phyloP scores from a whole-genome alignment of 208 protist genomes.

The Trypanosomatidae sp. region DNA sequence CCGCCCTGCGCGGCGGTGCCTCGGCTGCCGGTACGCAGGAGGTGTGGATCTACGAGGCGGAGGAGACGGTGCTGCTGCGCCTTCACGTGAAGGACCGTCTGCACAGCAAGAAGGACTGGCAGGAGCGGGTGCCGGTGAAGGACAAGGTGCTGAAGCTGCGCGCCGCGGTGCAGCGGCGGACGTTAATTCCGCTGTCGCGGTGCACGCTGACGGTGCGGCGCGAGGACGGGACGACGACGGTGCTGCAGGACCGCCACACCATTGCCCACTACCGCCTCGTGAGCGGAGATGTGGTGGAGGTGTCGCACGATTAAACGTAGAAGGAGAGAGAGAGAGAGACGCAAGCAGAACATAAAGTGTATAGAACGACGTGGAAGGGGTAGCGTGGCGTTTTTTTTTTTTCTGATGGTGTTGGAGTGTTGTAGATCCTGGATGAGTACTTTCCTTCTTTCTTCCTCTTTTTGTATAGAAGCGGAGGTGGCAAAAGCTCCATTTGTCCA shows the following conservation, averaged over 20 bases:
- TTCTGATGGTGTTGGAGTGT: too few species aligned
- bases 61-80: constrained; percentile 55
- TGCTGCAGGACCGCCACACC: constrained; percentile 73
- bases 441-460: too few species aligned
- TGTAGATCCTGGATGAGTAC: too few species aligned
- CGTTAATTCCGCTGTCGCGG: constrained; percentile 83
- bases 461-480: too few species aligned
- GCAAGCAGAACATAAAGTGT: too few species aligned
- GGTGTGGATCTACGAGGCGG: constrained; percentile 66
- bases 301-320: constrained; percentile 57
- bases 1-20: constrained; percentile 13
- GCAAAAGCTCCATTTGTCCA: too few species aligned
- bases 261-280: constrained; percentile 76
- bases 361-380: too few species aligned
- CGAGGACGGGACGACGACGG: constrained; percentile 8
- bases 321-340: too few species aligned
- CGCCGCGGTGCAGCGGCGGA: constrained; percentile 71
- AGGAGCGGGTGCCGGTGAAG: constrained; percentile 44
- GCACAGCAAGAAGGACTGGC: constrained; percentile 66
- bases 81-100: constrained; percentile 43
- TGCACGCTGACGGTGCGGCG: constrained; percentile 47
- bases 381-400: too few species aligned
- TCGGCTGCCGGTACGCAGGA: constrained; percentile 23
- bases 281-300: constrained; percentile 66
- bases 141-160: constrained; percentile 83